Percentiles rank a stretch among this genome's conserved stretches.
Conservation (phyloP, 116 monocot genomes). For the Dioscorea cayenensis region DNA sequence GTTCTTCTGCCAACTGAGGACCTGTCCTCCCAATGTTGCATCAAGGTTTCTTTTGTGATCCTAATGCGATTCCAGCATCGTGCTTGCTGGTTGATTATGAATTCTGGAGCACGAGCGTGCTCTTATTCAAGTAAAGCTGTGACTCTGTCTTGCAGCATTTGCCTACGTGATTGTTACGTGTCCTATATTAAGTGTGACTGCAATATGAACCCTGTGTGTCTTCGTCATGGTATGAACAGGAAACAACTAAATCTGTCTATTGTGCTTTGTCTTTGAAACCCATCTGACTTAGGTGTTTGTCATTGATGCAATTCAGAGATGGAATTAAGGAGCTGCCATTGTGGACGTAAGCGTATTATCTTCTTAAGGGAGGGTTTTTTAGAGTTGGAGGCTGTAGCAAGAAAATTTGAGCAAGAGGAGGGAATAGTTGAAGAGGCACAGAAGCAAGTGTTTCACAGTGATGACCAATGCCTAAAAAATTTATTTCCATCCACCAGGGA, state of each 20-base stretch:
- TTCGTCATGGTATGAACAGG: conserved; percentile 70
- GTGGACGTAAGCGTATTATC: conserved; percentile 37
- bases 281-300: background rate
- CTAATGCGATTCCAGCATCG: conserved; percentile 65
- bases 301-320: conserved; percentile 30
- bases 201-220: conserved; percentile 49
- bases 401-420: conserved; percentile 69
- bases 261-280: background rate
- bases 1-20: conserved; percentile 19
- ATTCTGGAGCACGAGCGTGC: conserved; percentile 32
- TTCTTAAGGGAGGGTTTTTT: conserved; percentile 43
- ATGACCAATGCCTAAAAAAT: conserved; percentile 13
- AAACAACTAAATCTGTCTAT: background rate
- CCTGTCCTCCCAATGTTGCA: conserved; percentile 16
- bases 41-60: conserved; percentile 60
- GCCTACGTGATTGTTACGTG: conserved; percentile 81
- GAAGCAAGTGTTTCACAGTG: conserved; percentile 18
- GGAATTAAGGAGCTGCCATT: conserved; percentile 42
- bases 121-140: conserved; percentile 19
- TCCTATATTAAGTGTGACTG: conserved; percentile 72
- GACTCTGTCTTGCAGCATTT: conserved; percentile 50
- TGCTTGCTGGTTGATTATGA: conserved; percentile 44
- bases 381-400: conserved; percentile 57
- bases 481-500: conserved; percentile 14
- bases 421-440: conserved; percentile 33